A percentile compares a stretch with the other conserved stretches of the same genome.
These are phyloP conservation scores for Pinus tabuliformis DNA, from an alignment of 75 land plant genomes.

Conservation along the genomic window DNA sequence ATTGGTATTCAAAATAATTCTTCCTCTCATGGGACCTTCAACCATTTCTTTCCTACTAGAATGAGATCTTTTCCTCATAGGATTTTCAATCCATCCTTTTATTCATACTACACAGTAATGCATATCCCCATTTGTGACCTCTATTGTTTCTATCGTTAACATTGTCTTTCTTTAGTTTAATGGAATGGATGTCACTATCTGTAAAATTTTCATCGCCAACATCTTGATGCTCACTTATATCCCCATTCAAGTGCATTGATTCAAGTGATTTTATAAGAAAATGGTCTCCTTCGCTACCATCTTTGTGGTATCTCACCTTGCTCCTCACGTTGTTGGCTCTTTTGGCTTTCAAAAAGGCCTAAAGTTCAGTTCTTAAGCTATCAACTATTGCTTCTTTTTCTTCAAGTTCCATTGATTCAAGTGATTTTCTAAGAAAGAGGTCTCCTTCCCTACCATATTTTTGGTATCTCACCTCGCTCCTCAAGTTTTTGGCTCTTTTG, in stretches of 20 bases:
- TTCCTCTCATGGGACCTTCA: not conserved
- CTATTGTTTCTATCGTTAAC: not conserved
- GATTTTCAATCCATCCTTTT: conserved; percentile 5
- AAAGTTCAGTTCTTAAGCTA: conserved; percentile 52
- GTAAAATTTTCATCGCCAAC: conserved; percentile 45
- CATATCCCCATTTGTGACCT: conserved; percentile 13
- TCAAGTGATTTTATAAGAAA: conserved; percentile 49
- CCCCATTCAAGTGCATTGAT: conserved; percentile 51
- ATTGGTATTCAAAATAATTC: conserved; percentile 14
- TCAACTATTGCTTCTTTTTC: conserved; percentile 52
- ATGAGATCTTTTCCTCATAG: conserved; percentile 11
- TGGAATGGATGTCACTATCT: conserved; percentile 45
- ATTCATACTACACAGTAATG: conserved; percentile 8
- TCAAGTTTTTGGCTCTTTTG: conserved; percentile 7
- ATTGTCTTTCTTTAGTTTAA: conserved; percentile 29
- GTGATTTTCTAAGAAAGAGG: conserved; percentile 34
- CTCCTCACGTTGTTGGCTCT: not conserved
- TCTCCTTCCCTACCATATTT: not conserved
- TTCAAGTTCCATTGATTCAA: conserved; percentile 57
- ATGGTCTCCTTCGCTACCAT: not conserved
- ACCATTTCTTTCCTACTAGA: conserved; percentile 9
- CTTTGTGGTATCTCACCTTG: not conserved
- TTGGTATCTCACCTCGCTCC: not conserved
- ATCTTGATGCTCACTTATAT: conserved; percentile 46
- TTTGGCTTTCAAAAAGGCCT: conserved; percentile 47